These are phyloP conservation scores for Glaciozyma martinii DNA, from an alignment of 768 basidiomycete species.

Conservation along the genomic window DNA sequence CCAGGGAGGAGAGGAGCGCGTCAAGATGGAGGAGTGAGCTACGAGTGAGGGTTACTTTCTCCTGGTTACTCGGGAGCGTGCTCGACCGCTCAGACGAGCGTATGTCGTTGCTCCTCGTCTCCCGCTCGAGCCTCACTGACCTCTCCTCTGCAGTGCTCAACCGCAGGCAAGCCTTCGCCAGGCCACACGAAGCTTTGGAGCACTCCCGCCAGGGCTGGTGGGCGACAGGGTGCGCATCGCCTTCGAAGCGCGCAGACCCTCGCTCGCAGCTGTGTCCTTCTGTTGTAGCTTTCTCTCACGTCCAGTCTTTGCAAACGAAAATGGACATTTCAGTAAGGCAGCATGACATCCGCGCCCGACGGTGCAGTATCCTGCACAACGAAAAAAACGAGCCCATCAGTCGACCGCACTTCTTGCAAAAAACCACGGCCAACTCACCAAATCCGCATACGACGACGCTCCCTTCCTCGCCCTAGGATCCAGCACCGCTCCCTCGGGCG, in stretches of 20 bases:
- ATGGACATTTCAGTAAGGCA: slow-evolving; percentile 11
- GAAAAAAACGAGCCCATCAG: background rate
- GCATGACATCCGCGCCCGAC: background rate
- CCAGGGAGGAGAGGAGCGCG: background rate
- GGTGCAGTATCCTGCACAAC: slow-evolving; percentile 8
- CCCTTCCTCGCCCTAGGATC: slow-evolving; percentile 23
- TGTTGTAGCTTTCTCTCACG: background rate
- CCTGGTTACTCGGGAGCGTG: background rate
- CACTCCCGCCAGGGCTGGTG: background rate
- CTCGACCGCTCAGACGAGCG: background rate
- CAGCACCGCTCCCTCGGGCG: slow-evolving; percentile 17
- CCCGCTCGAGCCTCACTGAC: background rate
- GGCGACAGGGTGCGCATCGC: background rate
- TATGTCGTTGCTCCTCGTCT: background rate
- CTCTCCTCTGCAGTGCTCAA: background rate
- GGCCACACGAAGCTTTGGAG: background rate
- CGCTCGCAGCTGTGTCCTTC: background rate
- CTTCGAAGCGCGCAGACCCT: background rate
- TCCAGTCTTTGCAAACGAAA: background rate
- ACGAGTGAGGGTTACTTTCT: background rate
- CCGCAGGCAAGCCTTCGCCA: background rate
- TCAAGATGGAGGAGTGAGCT: slow-evolving; percentile 1
- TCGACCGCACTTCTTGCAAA: too few relatives aligned
- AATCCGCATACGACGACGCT: slow-evolving; percentile 20
- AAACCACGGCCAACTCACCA: slow-evolving; percentile 7